Conservation (phyloP, 164 flowering plant genomes). For the Paratinospora sagittata region DNA sequence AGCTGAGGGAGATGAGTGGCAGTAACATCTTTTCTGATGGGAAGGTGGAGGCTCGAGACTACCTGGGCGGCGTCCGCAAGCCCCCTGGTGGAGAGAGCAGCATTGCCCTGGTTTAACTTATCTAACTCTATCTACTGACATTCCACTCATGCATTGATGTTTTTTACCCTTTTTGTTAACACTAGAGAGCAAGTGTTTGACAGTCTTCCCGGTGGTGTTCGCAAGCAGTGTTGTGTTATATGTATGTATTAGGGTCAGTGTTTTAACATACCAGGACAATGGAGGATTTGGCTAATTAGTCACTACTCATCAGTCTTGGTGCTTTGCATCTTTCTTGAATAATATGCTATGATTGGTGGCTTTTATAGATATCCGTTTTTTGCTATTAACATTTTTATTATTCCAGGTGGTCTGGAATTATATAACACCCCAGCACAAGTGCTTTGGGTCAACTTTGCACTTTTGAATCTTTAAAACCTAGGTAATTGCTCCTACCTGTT, state of each 20-base stretch:
- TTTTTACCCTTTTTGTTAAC: not conserved
- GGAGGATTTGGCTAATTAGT: constrained; percentile 30
- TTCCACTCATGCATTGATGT: not conserved
- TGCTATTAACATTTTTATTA: not conserved
- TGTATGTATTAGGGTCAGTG: not conserved
- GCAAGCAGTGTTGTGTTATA: not conserved
- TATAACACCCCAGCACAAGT: not conserved
- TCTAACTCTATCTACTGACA: constrained; percentile 14
- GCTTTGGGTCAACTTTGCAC: not conserved
- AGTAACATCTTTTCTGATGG: constrained; percentile 90
- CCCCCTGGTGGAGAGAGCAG: constrained; percentile 99
- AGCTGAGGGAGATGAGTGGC: constrained; percentile 86
- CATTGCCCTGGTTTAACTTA: constrained; percentile 70
- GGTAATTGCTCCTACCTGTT: no score
- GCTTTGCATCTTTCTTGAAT: not conserved
- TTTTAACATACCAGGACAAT: constrained; percentile 30
- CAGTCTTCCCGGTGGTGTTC: not conserved
- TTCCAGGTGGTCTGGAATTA: not conserved
- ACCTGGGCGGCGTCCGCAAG: constrained; percentile 89
- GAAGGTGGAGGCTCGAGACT: constrained; percentile 61
- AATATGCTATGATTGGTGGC: not conserved
- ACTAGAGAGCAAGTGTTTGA: not conserved
- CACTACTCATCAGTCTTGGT: not conserved
- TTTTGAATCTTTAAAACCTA: no score
- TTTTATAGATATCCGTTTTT: not conserved